Conservation (phyloP, 306 rosid genomes). For the apple (Malus domestica) region ASM211411v1 NC_041805.1:34746001-34746500, state of each 20-base stretch:
- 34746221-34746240: background rate
- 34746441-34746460: conserved; percentile 35
- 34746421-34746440: conserved; percentile 53
- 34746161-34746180: background rate
- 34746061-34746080: too few relatives aligned
- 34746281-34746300: background rate
- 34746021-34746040: too few relatives aligned
- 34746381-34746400: conserved; percentile 18
- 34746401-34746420: conserved; percentile 55
- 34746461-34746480: conserved; percentile 63
- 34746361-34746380: conserved; percentile 25
- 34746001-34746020: too few relatives aligned
- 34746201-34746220: background rate
- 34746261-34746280: background rate
- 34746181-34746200: background rate
- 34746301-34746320: background rate
- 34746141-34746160: background rate
- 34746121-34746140: too few relatives aligned
- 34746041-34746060: too few relatives aligned
- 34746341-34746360: background rate
- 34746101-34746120: too few relatives aligned
- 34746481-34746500: conserved; percentile 62
- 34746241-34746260: background rate
- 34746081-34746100: too few relatives aligned
- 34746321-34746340: background rate